Conservation (phyloP, 441 rosid genomes). For the Flueggea neowawraea region DNA sequence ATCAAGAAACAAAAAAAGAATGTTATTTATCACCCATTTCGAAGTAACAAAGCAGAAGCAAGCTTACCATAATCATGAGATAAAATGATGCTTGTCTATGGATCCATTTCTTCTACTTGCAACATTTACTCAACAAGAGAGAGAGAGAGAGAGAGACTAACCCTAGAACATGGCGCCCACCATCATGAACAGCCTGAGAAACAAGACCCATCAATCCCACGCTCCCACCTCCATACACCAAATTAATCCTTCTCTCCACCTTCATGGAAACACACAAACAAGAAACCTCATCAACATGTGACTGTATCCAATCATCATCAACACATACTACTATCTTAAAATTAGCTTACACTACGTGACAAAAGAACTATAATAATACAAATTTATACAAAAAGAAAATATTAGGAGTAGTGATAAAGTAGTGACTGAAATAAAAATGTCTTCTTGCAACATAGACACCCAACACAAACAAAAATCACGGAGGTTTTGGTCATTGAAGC, state of each 20-base stretch:
- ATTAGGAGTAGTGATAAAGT: too few species aligned
- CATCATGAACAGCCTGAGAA: slow-evolving; percentile 98
- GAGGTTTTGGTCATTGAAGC: too few species aligned
- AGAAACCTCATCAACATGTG: slow-evolving; percentile 33
- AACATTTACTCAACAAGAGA: not conserved
- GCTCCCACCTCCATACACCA: slow-evolving; percentile 99
- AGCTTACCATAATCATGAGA: slow-evolving; percentile 1
- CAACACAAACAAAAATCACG: too few species aligned
- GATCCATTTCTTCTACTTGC: not conserved
- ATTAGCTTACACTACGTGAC: not conserved
- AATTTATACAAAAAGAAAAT: slow-evolving; percentile 15
- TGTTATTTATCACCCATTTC: not conserved
- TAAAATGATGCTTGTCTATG: slow-evolving; percentile 25
- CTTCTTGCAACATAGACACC: too few species aligned
- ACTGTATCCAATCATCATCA: slow-evolving; percentile 22
- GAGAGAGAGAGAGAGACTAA: slow-evolving; percentile 33
- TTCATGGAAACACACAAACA: slow-evolving; percentile 35
- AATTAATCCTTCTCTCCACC: slow-evolving; percentile 96
- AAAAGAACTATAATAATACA: slow-evolving; percentile 11
- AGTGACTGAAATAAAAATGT: too few species aligned
- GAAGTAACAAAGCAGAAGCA: not conserved
- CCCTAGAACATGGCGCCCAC: slow-evolving; percentile 99
- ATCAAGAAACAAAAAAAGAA: not conserved
- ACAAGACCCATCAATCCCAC: slow-evolving; percentile 98
- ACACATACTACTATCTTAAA: too few species aligned